A percentile compares a stretch with the other conserved stretches of the same genome.
Conservation (phyloP, 1,284 basidiomycete genomes). For the Ustilago curta region DNA sequence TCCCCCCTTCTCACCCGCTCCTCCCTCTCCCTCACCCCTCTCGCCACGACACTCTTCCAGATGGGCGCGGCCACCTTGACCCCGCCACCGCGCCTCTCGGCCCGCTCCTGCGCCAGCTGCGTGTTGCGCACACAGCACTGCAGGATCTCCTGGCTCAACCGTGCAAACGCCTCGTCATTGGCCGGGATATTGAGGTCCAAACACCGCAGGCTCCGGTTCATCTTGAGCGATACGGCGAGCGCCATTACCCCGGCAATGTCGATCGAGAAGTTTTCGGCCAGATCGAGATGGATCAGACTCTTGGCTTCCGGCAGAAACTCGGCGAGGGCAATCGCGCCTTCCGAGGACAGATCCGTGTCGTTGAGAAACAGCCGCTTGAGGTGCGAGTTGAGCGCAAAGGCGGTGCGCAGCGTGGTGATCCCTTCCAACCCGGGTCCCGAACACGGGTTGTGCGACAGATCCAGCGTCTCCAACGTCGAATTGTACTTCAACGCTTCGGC, state of each 20-base stretch:
- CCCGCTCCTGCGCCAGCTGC: slow-evolving; percentile 54
- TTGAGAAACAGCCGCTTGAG: slow-evolving; percentile 92
- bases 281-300: slow-evolving; percentile 82
- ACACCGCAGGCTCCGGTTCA: slow-evolving; percentile 86
- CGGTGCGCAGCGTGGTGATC: slow-evolving; percentile 74
- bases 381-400: slow-evolving; percentile 91
- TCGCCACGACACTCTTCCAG: slow-evolving; percentile 60
- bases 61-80: slow-evolving; percentile 63
- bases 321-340: slow-evolving; percentile 92
- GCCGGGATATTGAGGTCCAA: slow-evolving; percentile 90
- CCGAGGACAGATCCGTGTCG: slow-evolving; percentile 82
- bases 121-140: slow-evolving; percentile 80
- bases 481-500: slow-evolving; percentile 98
- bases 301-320: slow-evolving; percentile 93
- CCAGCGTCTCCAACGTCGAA: slow-evolving; percentile 89
- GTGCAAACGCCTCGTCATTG: slow-evolving; percentile 86
- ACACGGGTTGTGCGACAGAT: slow-evolving; percentile 92
- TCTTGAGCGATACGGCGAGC: slow-evolving; percentile 83
- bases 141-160: slow-evolving; percentile 72
- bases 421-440: slow-evolving; percentile 87
- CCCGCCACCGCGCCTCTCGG: slow-evolving; percentile 35
- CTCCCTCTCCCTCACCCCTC: slow-evolving; percentile 52
- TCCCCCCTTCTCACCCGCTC: slow-evolving; percentile 31
- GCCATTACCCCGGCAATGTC: slow-evolving; percentile 94
- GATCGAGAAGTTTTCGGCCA: slow-evolving; percentile 72